These are phyloP conservation scores for Urostyla sp. DNA, from an alignment of 73 alveolate genomes.

Conservation along the genomic window DNA sequence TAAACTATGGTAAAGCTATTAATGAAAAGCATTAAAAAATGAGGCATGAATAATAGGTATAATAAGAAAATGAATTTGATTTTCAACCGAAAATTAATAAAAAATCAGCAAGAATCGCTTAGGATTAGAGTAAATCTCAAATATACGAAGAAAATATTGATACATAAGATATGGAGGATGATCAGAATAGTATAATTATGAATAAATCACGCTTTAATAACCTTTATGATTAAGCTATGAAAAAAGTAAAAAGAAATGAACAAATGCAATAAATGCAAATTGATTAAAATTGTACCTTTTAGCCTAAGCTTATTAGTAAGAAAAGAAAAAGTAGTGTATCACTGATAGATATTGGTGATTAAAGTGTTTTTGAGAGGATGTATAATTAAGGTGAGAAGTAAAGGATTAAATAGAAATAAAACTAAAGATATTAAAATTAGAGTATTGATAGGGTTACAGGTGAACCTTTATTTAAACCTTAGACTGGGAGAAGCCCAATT, in stretches of 20 bases:
- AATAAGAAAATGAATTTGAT: constrained; percentile 1
- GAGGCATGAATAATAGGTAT: constrained; percentile 9
- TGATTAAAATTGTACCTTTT: constrained; percentile 44
- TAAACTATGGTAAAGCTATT: constrained; percentile 35
- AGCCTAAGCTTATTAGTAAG: constrained; percentile 21
- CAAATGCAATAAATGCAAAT: constrained; percentile 6
- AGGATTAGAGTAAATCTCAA: not conserved
- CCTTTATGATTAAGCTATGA: constrained; percentile 34
- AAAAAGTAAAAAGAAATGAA: not conserved
- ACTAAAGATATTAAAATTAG: not conserved
- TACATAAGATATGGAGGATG: constrained; percentile 25
- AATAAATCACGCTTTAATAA: constrained; percentile 10
- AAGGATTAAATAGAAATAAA: not conserved
- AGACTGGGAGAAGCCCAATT: constrained; percentile 53
- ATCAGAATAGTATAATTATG: not conserved
- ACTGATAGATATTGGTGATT: not conserved
- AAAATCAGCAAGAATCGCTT: not conserved
- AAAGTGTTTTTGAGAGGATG: constrained; percentile 52
- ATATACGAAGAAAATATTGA: constrained; percentile 44
- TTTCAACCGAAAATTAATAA: constrained; percentile 36
- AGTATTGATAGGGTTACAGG: constrained; percentile 41
- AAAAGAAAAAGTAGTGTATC: not conserved
- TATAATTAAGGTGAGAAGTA: constrained; percentile 29
- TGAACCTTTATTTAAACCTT: constrained; percentile 34
- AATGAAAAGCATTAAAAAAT: constrained; percentile 38